These are phyloP conservation scores for Psilocybe tampanensis DNA, from an alignment of 768 basidiomycete genomes.

Conservation along the genomic window DNA sequence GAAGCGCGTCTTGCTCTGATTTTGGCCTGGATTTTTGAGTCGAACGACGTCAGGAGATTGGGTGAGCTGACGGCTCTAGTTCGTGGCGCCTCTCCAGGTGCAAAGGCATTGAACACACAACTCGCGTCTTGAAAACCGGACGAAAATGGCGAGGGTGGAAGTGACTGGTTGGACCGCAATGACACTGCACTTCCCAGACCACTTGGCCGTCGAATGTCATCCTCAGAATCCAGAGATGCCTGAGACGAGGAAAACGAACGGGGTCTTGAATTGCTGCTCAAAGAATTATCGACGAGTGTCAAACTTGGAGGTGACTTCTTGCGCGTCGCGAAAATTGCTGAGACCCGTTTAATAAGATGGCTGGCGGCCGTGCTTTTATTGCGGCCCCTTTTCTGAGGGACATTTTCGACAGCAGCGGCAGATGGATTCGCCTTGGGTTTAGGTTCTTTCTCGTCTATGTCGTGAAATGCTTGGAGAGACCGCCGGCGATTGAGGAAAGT, in stretches of 20 bases:
- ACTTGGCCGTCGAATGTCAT: conserved; percentile 49
- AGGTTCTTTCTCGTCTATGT: conserved; percentile 10
- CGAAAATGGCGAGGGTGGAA: conserved; percentile 37
- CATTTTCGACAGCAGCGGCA: conserved; percentile 25
- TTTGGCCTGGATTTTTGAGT: conserved; percentile 22
- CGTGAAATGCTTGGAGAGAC: conserved; percentile 12
- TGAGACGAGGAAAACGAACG: conserved; percentile 15
- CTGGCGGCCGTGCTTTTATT: conserved; percentile 15
- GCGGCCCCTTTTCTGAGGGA: conserved; percentile 17
- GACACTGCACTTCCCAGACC: conserved; percentile 44
- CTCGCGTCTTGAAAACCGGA: conserved; percentile 2
- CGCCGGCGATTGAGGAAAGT: conserved; percentile 21
- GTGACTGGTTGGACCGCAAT: conserved; percentile 34
- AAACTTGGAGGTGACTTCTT: conserved; percentile 21
- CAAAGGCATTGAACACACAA: conserved; percentile 5
- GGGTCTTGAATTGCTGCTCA: conserved; percentile 13
- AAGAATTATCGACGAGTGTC: conserved; percentile 16
- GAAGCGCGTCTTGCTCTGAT: conserved; percentile 15
- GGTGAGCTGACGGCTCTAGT: conserved; percentile 40
- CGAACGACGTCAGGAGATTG: conserved; percentile 31
- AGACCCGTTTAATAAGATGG: conserved; percentile 31
- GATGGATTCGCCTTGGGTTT: conserved; percentile 11
- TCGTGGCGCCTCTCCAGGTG: conserved; percentile 19
- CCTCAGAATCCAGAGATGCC: conserved; percentile 26
- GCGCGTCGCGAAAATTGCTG: conserved; percentile 27